Evolutionary conservation across 306 rosid genomes (phyloP).

Genomic region (Prunus davidiana): DNA sequence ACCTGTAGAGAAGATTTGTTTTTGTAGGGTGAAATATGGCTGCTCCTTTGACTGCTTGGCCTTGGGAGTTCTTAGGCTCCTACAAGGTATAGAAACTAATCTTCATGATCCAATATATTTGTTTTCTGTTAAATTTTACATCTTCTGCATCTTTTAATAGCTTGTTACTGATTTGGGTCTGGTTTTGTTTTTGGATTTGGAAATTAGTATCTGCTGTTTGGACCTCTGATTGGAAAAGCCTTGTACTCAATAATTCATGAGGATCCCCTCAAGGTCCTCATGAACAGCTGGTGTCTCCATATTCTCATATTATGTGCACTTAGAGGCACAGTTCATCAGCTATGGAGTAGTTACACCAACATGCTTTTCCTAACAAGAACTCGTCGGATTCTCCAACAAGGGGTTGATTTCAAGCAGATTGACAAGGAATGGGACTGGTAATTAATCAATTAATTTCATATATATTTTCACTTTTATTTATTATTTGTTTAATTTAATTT

Average conservation of each 20-base stretch:
- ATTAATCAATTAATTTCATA: not conserved
- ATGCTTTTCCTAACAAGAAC: constrained; percentile 75
- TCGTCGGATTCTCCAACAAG: constrained; percentile 49
- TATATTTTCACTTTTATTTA: not conserved
- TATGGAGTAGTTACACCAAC: constrained; percentile 45
- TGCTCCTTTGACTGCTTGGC: constrained; percentile 79
- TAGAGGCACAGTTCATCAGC: constrained; percentile 42
- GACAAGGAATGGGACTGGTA: constrained; percentile 94
- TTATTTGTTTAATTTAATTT: too few relatives aligned
- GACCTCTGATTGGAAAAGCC: constrained; percentile 61
- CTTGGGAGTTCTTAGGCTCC: constrained; percentile 74
- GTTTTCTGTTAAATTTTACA: too few relatives aligned
- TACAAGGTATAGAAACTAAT: constrained; percentile 49
- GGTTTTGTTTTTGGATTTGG: not conserved
- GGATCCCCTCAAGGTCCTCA: constrained; percentile 20
- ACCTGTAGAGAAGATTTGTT: not conserved
- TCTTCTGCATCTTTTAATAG: not conserved
- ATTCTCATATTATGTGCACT: constrained; percentile 44
- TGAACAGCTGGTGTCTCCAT: constrained; percentile 63
- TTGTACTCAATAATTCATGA: constrained; percentile 43
- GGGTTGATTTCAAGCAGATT: constrained; percentile 84
- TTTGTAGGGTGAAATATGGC: constrained; percentile 36
- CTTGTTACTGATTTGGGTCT: not conserved
- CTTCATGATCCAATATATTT: not conserved
- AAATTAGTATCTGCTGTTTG: constrained; percentile 57